Base-by-base conservation (phyloP, 441 rosid genomes). In the Pelargonium fulgidum region DNA sequence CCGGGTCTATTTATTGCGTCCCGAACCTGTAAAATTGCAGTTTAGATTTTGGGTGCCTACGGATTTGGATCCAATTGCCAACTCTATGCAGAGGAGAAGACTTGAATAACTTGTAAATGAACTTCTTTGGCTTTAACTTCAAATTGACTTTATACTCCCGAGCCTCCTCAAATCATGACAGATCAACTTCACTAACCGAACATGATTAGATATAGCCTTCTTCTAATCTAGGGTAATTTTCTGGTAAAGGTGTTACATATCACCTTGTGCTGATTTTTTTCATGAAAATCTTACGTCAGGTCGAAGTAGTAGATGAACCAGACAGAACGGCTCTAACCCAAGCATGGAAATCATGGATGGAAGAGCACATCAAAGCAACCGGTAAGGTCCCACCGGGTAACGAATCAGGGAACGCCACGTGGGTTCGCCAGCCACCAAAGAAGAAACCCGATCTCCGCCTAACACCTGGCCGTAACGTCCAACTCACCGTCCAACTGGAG, bases 321-420 rank as follows among this genome's bases (percentile, higher is more conserved):
- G 94, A 89, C 50, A 88, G 87, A 75, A 61, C 81, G 2, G 73
- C 85, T 67, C 76, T 89, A 44, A 93, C 91, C 10, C 81, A 85
- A 82, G 89, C 91, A 9, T 90, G 97, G 96, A 93, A 93, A 75
- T 87, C 96, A 68, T 92, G 98, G 94, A 92, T 88, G 84, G 96
- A 92, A 82, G 96, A 92, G 73, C 85, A 88, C 72, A 85, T 93
- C 70, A 81, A 87, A 79, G 73, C 80, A 36, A 83, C 86, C 0
- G 97, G 97, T 70, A 89, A 88, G 76, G 86, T 93, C 42, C 98
- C 91, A 0, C 89, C 94, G 2, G 98, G 98, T 3, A 93, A 90
- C 65, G 89, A 85, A 79, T 76, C 89, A 12, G 96, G 98, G 52
- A 93, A 93, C 79, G 84, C 84, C 80, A 91, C 90, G 0, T 93